Evolutionary conservation across 2,329 filamentous ascomycete genomes (phyloP).

Genomic region (Verticillium alfalfae): DNA sequence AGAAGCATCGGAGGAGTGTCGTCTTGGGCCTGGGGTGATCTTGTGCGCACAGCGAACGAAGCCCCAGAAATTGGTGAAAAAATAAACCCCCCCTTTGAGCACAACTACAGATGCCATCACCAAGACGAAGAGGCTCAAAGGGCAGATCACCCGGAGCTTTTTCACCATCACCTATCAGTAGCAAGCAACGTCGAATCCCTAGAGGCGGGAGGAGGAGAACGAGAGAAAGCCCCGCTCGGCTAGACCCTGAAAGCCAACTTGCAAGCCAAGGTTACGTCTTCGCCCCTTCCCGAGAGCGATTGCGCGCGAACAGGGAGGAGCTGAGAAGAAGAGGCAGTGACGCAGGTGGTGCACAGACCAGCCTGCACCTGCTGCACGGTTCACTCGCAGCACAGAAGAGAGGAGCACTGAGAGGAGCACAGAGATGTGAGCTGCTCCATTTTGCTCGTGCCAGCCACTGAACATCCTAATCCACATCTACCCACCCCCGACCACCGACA

Average conservation of each 20-base stretch:
- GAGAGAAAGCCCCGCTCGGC: background rate
- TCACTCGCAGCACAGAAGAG: background rate
- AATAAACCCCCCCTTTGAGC: background rate
- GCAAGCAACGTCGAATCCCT: background rate
- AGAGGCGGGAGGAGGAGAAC: background rate
- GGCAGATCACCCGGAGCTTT: background rate
- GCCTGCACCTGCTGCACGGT: background rate
- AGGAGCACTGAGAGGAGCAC: background rate
- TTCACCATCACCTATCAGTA: background rate
- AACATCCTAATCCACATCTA: background rate
- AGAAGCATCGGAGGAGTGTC: no score
- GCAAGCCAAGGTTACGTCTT: background rate
- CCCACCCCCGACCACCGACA: background rate
- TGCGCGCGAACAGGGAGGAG: background rate
- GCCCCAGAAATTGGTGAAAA: background rate
- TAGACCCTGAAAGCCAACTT: background rate
- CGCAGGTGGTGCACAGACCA: background rate
- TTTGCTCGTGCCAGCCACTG: background rate
- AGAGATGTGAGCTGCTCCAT: background rate
- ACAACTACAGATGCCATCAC: background rate
- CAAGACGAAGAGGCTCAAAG: background rate
- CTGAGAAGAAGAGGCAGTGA: background rate
- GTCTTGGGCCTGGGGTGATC: no score
- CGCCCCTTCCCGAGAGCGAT: background rate
- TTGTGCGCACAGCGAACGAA: no score